These are phyloP conservation scores for Grosmannia clavigera DNA, from an alignment of 2,329 filamentous ascomycete genomes.

Conservation along the genomic window DNA sequence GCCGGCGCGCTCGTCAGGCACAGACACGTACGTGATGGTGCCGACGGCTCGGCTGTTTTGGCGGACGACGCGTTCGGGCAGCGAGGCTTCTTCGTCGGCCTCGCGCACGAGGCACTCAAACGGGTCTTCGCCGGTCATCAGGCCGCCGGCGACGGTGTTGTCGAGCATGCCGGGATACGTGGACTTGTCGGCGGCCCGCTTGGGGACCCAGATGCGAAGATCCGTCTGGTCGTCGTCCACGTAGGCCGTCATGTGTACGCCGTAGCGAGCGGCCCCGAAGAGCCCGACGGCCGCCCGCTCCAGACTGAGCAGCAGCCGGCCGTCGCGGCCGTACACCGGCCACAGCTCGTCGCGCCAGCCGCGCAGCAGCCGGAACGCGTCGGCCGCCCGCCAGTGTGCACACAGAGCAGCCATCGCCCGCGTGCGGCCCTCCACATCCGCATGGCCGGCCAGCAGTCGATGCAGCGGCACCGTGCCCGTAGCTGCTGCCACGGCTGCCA, in stretches of 20 bases:
- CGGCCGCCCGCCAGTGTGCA: constrained; percentile 54
- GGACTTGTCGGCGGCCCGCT: constrained; percentile 62
- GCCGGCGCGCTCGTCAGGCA: constrained; percentile 62
- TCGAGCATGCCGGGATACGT: constrained; percentile 90
- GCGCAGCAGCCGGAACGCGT: constrained; percentile 59
- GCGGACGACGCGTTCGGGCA: constrained; percentile 59
- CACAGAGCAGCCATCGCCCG: constrained; percentile 42
- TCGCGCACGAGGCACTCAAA: constrained; percentile 78
- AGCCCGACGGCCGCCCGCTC: constrained; percentile 65
- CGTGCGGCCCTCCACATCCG: constrained; percentile 50
- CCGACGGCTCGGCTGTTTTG: constrained; percentile 46
- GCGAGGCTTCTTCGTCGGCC: constrained; percentile 74
- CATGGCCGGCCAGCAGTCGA: constrained; percentile 41
- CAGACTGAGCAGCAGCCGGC: constrained; percentile 56
- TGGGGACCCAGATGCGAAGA: constrained; percentile 74
- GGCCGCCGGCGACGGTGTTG: constrained; percentile 78
- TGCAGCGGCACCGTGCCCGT: constrained; percentile 53
- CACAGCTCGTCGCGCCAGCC: constrained; percentile 77
- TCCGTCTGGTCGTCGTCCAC: constrained; percentile 34
- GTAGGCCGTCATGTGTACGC: constrained; percentile 71
- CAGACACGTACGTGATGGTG: constrained; percentile 72
- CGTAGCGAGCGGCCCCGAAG: constrained; percentile 66
- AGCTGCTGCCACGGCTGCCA: constrained; percentile 9
- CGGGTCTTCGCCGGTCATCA: constrained; percentile 68
- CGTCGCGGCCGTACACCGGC: constrained; percentile 54